Evolutionary conservation across 2,329 filamentous ascomycete species (phyloP).

Genomic region (Colletotrichum kahawae): DNA sequence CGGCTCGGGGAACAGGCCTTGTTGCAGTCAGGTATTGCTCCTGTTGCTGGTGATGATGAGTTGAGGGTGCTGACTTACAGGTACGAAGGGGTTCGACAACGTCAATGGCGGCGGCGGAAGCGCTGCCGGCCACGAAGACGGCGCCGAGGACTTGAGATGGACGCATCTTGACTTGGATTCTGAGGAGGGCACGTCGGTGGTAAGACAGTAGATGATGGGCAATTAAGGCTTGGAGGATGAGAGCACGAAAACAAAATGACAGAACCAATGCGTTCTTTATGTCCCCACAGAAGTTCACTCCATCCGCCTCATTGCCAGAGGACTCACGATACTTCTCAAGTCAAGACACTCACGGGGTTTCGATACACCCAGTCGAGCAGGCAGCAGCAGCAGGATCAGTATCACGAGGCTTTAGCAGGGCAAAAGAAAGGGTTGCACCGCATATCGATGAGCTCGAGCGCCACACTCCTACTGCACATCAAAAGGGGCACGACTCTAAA

Average conservation of each 20-base stretch:
- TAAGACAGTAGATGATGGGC: too few species aligned
- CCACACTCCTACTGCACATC: background rate
- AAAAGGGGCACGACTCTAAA: background rate
- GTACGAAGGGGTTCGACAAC: background rate
- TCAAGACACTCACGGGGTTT: background rate
- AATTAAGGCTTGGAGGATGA: background rate
- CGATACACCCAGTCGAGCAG: background rate
- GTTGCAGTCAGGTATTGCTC: background rate
- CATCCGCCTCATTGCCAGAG: background rate
- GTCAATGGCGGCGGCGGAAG: background rate
- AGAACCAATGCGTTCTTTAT: background rate
- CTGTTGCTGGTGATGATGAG: background rate
- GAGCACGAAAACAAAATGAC: background rate
- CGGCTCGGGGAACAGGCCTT: background rate
- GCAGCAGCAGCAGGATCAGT: background rate
- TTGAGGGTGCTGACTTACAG: background rate
- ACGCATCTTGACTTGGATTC: background rate
- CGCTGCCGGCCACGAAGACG: background rate
- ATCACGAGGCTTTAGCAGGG: background rate
- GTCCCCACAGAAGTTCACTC: background rate
- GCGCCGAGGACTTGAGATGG: background rate
- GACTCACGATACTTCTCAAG: background rate
- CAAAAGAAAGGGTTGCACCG: background rate
- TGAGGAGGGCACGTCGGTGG: background rate
- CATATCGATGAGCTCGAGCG: background rate